Evolutionary conservation across 768 basidiomycete genomes (phyloP).

Genomic region (Lenzites betulinus): DNA sequence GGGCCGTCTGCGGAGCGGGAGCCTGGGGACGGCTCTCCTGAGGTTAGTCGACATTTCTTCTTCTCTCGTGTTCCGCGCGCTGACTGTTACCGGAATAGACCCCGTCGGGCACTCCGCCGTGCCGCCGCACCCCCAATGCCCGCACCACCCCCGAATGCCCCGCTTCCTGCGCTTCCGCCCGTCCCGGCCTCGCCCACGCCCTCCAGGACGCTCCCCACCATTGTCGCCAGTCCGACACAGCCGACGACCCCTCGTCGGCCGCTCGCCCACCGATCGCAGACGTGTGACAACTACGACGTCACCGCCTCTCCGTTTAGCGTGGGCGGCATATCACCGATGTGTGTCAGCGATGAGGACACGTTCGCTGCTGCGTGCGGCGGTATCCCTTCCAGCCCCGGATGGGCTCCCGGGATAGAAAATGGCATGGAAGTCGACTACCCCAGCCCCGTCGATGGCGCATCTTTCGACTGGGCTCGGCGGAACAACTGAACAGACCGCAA

Average conservation of each 20-base stretch:
- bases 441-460: slow-evolving; percentile 25
- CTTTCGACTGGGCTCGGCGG: slow-evolving; percentile 10
- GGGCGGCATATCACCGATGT: slow-evolving; percentile 10
- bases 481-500: not conserved
- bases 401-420: slow-evolving; percentile 1
- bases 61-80: not conserved
- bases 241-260: slow-evolving; percentile 19
- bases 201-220: slow-evolving; percentile 8
- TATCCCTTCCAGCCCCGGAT: slow-evolving; percentile 12
- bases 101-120: slow-evolving; percentile 19
- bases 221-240: slow-evolving; percentile 6
- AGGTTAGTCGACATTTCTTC: slow-evolving; percentile 30
- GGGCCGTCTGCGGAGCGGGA: slow-evolving; percentile 60
- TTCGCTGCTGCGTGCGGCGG: slow-evolving; percentile 7
- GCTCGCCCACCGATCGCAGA: slow-evolving; percentile 22
- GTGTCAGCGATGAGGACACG: slow-evolving; percentile 15
- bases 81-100: not conserved
- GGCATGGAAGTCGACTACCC: slow-evolving; percentile 26
- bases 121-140: slow-evolving; percentile 18
- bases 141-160: slow-evolving; percentile 24
- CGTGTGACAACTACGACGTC: slow-evolving; percentile 21
- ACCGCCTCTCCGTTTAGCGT: slow-evolving; percentile 11
- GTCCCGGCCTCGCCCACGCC: not conserved
- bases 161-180: slow-evolving; percentile 22
- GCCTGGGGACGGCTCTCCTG: slow-evolving; percentile 39